Conservation (phyloP, 2,329 filamentous ascomycete species). For the Curvularia sp. region DNA sequence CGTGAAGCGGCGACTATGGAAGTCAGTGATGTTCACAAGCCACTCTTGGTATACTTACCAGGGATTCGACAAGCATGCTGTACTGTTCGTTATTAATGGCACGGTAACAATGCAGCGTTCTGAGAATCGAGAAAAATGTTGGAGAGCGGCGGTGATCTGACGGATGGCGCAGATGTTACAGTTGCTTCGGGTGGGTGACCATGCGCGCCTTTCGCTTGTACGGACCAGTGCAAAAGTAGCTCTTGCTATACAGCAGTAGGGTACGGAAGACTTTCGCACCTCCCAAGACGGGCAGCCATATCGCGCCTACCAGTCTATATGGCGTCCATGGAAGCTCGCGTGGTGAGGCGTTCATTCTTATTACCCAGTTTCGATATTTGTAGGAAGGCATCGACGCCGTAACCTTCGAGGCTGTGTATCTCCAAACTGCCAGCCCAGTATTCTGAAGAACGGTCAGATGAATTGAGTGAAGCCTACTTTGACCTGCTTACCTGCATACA, state of each 20-base stretch:
- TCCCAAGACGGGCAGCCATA: neutral
- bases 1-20: constrained; percentile 12
- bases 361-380: constrained; percentile 97
- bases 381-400: constrained; percentile 93
- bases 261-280: neutral
- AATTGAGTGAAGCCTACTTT: neutral
- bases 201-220: neutral
- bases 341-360: constrained; percentile 91
- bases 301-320: constrained; percentile 42
- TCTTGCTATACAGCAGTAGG: neutral
- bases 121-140: neutral
- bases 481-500: constrained; percentile 69
- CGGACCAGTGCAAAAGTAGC: neutral
- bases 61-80: constrained; percentile 9
- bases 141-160: neutral
- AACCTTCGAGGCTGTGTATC: constrained; percentile 90
- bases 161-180: neutral
- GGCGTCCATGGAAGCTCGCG: constrained; percentile 60
- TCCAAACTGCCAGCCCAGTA: constrained; percentile 96
- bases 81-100: constrained; percentile 4
- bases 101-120: constrained; percentile 13
- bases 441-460: constrained; percentile 56
- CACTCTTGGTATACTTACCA: constrained; percentile 3
- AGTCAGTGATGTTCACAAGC: neutral
- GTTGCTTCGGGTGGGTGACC: neutral